Base-by-base conservation (phyloP, 2,329 filamentous ascomycete species). In the Metarhizium humberi region DNA sequence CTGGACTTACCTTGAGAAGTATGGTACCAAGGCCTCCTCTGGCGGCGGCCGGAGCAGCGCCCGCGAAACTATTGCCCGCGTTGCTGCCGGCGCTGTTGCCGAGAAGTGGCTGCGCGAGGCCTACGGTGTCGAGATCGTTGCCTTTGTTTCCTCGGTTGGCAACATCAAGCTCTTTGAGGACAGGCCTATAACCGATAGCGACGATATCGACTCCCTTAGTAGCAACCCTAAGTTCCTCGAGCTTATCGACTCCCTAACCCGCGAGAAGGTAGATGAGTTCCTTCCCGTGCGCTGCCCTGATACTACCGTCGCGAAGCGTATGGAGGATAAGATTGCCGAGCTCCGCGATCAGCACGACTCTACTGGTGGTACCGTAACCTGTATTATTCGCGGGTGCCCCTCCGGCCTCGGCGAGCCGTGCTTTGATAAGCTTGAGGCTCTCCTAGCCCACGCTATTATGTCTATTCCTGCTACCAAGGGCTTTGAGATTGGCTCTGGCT, bases 1-100 rank as follows among this genome's bases (percentile, higher is more conserved):
- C 74, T 96, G 88, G 83, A 97, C 94, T 58, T 97, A 97, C 75
- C 79, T 96, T 58, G 89, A 96, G 72, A 97, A 97, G 76, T 99
- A 99, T 71, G 92, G 92, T 56, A 85, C 95, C 63, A 95, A 95
- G 77, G 91, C 94, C 42, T 89, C 84, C 69, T 91, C 86, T 58
- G 92, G 94, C 56, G 92, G 94, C 63, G 92, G 94, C 54, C 82
- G 94, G 59, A 92, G 87, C 69, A 92, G 87, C 69, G 94, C 94
- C n/a, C 80, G 92, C 61, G 92, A 97, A 79, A 97, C 92, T 11
- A 96, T 97, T 67, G 90, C 87, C 60, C 83, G 92, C 62, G 92
- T 97, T 25, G 92, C 92, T 52, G 92, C 92, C 20, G 91, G 92
- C 56, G 88, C 91, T 46, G 90, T 97, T 63, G 90, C 90, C 45